phyloP scores from a whole-genome alignment of 495 filamentous ascomycete genomes.

The Daldinia loculata region DNA sequence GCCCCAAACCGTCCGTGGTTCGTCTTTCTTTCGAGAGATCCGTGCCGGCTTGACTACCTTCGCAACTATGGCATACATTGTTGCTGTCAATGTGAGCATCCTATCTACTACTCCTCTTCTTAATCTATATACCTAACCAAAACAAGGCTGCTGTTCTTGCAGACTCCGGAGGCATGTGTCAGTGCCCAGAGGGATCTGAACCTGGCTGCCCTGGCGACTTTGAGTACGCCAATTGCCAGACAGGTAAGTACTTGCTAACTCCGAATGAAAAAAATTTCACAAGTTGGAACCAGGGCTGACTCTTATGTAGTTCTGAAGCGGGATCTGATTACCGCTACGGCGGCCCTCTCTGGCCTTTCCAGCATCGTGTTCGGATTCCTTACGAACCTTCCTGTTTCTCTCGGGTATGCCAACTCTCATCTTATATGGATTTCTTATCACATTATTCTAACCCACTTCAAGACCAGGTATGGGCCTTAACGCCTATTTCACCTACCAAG shows the following conservation, averaged over 20 bases:
- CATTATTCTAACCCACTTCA: constrained; percentile 35
- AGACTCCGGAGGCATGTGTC: constrained; percentile 73
- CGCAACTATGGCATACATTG: constrained; percentile 86
- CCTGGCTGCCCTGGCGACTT: constrained; percentile 62
- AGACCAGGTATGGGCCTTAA: constrained; percentile 85
- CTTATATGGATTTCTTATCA: constrained; percentile 40
- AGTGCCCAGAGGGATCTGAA: constrained; percentile 61
- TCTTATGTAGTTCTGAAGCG: constrained; percentile 65
- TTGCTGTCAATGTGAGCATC: constrained; percentile 62
- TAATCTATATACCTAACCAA: constrained; percentile 51
- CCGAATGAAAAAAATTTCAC: not conserved
- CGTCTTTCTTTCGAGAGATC: constrained; percentile 77
- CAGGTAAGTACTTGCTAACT: constrained; percentile 38
- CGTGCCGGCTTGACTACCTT: constrained; percentile 85
- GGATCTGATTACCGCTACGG: constrained; percentile 81
- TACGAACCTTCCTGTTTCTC: constrained; percentile 63
- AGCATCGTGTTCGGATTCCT: constrained; percentile 61
- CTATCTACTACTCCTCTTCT: not conserved
- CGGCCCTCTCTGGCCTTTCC: constrained; percentile 68
- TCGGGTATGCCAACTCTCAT: constrained; percentile 61
- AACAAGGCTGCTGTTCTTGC: constrained; percentile 62
- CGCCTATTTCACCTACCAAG: constrained; percentile 87
- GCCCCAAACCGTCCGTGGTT: constrained; percentile 64
- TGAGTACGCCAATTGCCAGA: constrained; percentile 66
- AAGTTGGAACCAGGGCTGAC: constrained; percentile 25